phyloP scores from a whole-genome alignment of 805 yeast genomes.

The Candida hispaniensis region DNA sequence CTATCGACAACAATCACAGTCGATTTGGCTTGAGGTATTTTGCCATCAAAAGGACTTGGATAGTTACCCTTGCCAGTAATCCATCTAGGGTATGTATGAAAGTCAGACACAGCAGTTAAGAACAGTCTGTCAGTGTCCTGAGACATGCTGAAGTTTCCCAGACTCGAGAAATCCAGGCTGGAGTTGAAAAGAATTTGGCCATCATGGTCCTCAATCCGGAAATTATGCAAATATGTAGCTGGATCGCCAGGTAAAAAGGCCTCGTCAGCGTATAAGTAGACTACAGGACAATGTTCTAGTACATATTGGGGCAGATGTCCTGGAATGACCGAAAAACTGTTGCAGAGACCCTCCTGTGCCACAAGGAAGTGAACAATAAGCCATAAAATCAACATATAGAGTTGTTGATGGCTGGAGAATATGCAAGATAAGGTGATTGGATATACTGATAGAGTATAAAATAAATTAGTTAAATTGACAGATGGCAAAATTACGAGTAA shows the following conservation, averaged over 20 bases:
- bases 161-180: constrained; percentile 22
- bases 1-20: constrained; percentile 76
- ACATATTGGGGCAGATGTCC: constrained; percentile 26
- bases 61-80: constrained; percentile 58
- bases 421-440: too few species aligned
- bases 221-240: constrained; percentile 53
- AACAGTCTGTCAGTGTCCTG: constrained; percentile 34
- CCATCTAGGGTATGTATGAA: constrained; percentile 69
- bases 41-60: constrained; percentile 65
- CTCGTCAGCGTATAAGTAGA: constrained; percentile 84
- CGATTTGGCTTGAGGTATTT: constrained; percentile 67
- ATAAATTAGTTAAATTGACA: too few species aligned
- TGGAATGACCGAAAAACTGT: constrained; percentile 5
- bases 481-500: too few species aligned
- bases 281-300: constrained; percentile 45
- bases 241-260: constrained; percentile 75
- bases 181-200: constrained; percentile 26
- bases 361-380: too few species aligned
- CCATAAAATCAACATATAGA: too few species aligned
- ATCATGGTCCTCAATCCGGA: constrained; percentile 37
- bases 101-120: constrained; percentile 60
- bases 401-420: too few species aligned
- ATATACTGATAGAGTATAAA: too few species aligned
- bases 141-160: constrained; percentile 16
- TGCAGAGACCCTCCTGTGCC: too few species aligned